Evolutionary conservation across 139 green algal species (phyloP).

Genomic region (Closterium sp.): DNA sequence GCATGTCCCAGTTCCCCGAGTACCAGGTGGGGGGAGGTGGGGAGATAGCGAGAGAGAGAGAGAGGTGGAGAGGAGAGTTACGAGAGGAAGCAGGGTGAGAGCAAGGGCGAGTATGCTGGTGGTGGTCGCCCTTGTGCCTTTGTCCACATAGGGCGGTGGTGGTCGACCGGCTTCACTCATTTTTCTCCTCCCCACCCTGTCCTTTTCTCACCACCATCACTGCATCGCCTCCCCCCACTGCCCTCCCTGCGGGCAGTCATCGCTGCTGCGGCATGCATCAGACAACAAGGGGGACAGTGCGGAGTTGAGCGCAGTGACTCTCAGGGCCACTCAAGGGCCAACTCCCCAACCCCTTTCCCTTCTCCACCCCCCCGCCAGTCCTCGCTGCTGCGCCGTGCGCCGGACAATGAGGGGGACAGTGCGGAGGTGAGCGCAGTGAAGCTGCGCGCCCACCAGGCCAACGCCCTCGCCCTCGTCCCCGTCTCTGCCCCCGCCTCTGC

Average conservation of each 20-base stretch:
- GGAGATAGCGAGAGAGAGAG: too few species aligned
- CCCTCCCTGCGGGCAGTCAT: slow-evolving; percentile 9
- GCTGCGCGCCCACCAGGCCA: background rate
- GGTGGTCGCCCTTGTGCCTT: too few species aligned
- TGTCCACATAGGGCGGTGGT: too few species aligned
- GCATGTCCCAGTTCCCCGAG: too few species aligned
- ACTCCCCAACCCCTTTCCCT: background rate
- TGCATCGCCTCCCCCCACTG: too few species aligned
- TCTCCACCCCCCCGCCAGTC: slow-evolving; percentile 29
- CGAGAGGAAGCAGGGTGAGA: too few species aligned
- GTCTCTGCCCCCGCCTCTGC: slow-evolving; percentile 6
- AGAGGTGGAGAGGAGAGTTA: too few species aligned
- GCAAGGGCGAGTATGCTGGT: too few species aligned
- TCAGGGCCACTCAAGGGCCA: background rate
- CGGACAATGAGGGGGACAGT: slow-evolving; percentile 31
- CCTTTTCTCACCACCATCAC: too few species aligned
- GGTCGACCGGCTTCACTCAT: too few species aligned
- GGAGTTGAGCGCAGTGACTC: background rate
- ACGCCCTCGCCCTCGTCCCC: slow-evolving; percentile 19
- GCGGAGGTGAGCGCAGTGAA: slow-evolving; percentile 19
- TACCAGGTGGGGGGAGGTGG: too few species aligned
- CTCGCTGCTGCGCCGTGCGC: slow-evolving; percentile 42
- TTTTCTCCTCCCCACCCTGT: too few species aligned
- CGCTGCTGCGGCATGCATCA: slow-evolving; percentile 44
- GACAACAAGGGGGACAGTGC: slow-evolving; percentile 6